Conservation (phyloP, 495 filamentous ascomycete genomes). For the Aspergillus steynii region DNA sequence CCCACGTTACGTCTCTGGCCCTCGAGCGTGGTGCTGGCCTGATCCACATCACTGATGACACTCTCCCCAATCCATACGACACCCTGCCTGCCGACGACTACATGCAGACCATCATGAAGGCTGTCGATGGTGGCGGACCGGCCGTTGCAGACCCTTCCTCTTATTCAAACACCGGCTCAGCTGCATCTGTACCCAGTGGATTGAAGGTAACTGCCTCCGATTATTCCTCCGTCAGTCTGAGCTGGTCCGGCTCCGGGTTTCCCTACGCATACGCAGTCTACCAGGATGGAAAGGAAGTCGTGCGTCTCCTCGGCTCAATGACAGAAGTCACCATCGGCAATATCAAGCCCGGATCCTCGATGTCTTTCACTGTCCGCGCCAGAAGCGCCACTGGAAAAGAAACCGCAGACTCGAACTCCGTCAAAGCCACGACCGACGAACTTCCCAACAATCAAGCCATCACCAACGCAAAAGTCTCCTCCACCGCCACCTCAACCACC, state of each 20-base stretch:
- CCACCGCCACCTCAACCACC: slow-evolving; percentile 8
- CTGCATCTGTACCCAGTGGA: slow-evolving; percentile 2
- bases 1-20: slow-evolving; percentile 7
- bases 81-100: slow-evolving; percentile 17
- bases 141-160: background rate
- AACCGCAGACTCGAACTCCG: slow-evolving; percentile 6
- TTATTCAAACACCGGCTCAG: background rate
- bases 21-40: slow-evolving; percentile 7
- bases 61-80: slow-evolving; percentile 18
- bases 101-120: slow-evolving; percentile 14
- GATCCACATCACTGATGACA: slow-evolving; percentile 15
- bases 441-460: slow-evolving; percentile 9
- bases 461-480: slow-evolving; percentile 7
- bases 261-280: slow-evolving; percentile 16
- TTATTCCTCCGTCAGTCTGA: slow-evolving; percentile 14
- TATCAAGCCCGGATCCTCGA: slow-evolving; percentile 3
- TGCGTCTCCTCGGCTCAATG: slow-evolving; percentile 14
- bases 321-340: slow-evolving; percentile 10
- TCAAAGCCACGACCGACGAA: slow-evolving; percentile 3
- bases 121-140: slow-evolving; percentile 8
- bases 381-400: slow-evolving; percentile 1
- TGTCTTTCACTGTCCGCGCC: slow-evolving; percentile 7
- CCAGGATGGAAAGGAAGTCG: background rate
- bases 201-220: slow-evolving; percentile 9
- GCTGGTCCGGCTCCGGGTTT: slow-evolving; percentile 10